Conservation (phyloP, 352 stramenopile genomes). For the Paralagenidium karlingii region DNA sequence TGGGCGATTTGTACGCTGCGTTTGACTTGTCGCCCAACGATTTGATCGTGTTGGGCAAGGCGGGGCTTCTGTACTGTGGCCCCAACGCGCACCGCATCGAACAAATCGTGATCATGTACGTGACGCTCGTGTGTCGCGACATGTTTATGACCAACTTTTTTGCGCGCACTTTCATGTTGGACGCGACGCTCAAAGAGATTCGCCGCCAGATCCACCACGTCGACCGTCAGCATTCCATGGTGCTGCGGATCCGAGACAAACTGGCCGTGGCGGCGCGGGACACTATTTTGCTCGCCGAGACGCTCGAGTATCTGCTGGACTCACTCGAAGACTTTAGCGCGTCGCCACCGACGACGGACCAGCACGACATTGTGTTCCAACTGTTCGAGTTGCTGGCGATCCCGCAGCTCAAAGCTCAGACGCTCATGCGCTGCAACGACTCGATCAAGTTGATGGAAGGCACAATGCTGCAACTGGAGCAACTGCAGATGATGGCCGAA, state of each 20-base stretch:
- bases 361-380: constrained; percentile 6
- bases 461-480: constrained; percentile 87
- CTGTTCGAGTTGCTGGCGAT: constrained; percentile 91
- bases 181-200: constrained; percentile 93
- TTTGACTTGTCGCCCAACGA: constrained; percentile 94
- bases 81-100: constrained; percentile 95
- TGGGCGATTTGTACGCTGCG: constrained; percentile 88
- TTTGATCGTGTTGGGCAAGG: constrained; percentile 89
- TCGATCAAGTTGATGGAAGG: constrained; percentile 93
- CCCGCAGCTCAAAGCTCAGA: constrained; percentile 74
- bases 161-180: constrained; percentile 91
- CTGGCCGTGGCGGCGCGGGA: constrained; percentile 89
- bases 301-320: constrained; percentile 92
- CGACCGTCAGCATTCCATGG: constrained; percentile 72
- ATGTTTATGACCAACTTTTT: constrained; percentile 98
- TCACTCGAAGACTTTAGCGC: constrained; percentile 84
- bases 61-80: constrained; percentile 89
- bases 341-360: not conserved
- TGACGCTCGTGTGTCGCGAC: constrained; percentile 93
- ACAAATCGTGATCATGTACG: constrained; percentile 89
- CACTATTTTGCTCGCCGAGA: constrained; percentile 93
- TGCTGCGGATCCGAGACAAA: constrained; percentile 81
- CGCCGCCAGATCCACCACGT: constrained; percentile 83
- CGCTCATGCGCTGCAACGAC: constrained; percentile 88
- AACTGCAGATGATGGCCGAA: constrained; percentile 89